Conservation (phyloP, 2,329 filamentous ascomycete species). For the Seiridium unicorne region DNA sequence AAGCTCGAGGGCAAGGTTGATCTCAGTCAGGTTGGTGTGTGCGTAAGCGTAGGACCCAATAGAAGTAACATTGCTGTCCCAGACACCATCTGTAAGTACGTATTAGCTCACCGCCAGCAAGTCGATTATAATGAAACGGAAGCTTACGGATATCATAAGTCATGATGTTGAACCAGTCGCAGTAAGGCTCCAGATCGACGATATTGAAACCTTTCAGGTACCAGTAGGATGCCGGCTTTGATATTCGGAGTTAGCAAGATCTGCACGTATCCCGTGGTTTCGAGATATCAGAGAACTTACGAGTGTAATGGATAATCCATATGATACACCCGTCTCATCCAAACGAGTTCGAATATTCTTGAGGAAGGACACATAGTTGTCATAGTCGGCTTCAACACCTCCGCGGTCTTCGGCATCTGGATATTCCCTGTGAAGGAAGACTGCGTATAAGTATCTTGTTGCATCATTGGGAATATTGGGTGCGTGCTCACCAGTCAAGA, state of each 20-base stretch:
- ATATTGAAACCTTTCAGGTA: conserved; percentile 26
- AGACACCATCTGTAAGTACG: conserved; percentile 15
- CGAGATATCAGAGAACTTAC: too few relatives aligned
- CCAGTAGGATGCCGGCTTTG: conserved; percentile 20
- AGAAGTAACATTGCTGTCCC: conserved; percentile 16
- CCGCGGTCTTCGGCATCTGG: conserved; percentile 32
- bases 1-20: conserved; percentile 23
- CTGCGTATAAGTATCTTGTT: too few relatives aligned
- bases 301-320: conserved; percentile 21
- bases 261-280: too few relatives aligned
- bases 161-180: conserved; percentile 43
- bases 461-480: too few relatives aligned
- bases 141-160: conserved; percentile 33
- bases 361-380: conserved; percentile 25
- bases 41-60: conserved; percentile 18
- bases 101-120: too few relatives aligned
- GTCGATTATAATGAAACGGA: too few relatives aligned
- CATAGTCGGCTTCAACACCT: conserved; percentile 32
- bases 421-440: conserved; percentile 17
- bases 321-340: not conserved
- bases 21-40: conserved; percentile 33
- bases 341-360: not conserved
- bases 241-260: too few relatives aligned
- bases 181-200: conserved; percentile 12
- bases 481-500: conserved; percentile 35